These are phyloP conservation scores for Acacia concinna DNA, from an alignment of 331 rosid genomes.

Conservation along the genomic window DNA sequence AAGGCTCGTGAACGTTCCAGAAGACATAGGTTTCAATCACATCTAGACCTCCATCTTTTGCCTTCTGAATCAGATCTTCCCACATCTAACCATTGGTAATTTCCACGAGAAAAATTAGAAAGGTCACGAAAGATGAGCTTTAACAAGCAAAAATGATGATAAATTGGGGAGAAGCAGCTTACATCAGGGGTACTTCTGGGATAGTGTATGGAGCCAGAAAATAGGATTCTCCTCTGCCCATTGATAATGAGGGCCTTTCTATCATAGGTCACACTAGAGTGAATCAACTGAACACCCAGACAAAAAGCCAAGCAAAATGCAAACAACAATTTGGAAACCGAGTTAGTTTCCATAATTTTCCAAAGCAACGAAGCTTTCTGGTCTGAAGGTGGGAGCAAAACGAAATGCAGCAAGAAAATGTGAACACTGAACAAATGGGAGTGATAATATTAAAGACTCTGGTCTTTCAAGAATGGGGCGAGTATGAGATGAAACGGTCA, in stretches of 20 bases:
- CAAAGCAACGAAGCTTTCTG: neutral
- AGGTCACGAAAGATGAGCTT: neutral
- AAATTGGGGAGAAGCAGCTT: constrained; percentile 17
- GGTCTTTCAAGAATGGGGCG: constrained; percentile 36
- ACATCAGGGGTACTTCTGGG: constrained; percentile 99
- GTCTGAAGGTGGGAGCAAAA: neutral
- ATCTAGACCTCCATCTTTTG: constrained; percentile 96
- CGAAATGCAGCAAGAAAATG: constrained; percentile 27
- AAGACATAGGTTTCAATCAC: constrained; percentile 92
- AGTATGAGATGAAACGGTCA: constrained; percentile 23
- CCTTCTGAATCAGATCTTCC: constrained; percentile 95
- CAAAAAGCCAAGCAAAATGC: constrained; percentile 45
- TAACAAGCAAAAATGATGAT: neutral
- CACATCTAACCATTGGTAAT: constrained; percentile 67
- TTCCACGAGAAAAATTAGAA: constrained; percentile 31
- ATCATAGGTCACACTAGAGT: constrained; percentile 77
- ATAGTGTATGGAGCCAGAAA: constrained; percentile 98
- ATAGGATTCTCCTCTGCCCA: constrained; percentile 90
- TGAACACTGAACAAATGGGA: constrained; percentile 24
- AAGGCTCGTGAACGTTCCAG: constrained; percentile 97
- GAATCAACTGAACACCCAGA: constrained; percentile 50
- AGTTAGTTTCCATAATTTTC: constrained; percentile 54
- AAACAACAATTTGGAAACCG: constrained; percentile 53
- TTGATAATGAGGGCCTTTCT: constrained; percentile 84
- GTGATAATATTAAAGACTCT: neutral